Percentiles rank a stretch among this genome's conserved stretches.
These are phyloP conservation scores for Rhinocladiella similis DNA, from an alignment of 2,329 filamentous ascomycete species.

Conservation along the genomic window DNA sequence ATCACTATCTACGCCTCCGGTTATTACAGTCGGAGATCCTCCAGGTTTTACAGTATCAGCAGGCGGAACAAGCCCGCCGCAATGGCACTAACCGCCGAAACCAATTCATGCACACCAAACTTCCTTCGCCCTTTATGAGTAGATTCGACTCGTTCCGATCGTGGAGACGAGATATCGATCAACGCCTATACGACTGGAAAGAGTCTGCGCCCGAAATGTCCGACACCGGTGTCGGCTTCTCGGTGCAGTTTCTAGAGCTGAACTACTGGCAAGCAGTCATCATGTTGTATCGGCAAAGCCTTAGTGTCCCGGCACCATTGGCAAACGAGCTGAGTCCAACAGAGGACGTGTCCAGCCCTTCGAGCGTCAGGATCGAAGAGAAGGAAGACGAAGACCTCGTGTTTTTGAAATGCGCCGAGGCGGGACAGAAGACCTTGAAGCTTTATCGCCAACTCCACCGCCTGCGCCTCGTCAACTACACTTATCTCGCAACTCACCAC, in stretches of 20 bases:
- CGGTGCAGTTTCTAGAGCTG: constrained; percentile 83
- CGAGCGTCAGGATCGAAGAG: constrained; percentile 45
- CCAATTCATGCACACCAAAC: constrained; percentile 72
- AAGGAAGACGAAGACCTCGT: constrained; percentile 81
- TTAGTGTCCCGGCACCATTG: constrained; percentile 81
- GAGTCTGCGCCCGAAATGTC: constrained; percentile 72
- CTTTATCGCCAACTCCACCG: constrained; percentile 88
- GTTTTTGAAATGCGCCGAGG: constrained; percentile 92
- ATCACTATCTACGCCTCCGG: constrained; percentile 88
- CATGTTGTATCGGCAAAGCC: constrained; percentile 88
- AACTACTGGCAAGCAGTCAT: constrained; percentile 99
- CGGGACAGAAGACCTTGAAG: constrained; percentile 87
- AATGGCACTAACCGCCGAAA: constrained; percentile 65
- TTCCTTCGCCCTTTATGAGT: constrained; percentile 81
- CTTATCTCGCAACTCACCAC: constrained; percentile 91
- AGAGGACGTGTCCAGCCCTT: constrained; percentile 60
- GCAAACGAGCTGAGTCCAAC: constrained; percentile 70
- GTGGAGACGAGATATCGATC: constrained; percentile 87
- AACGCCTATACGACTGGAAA: constrained; percentile 82
- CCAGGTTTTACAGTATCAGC: constrained; percentile 89
- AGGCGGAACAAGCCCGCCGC: constrained; percentile 74
- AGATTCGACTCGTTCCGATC: constrained; percentile 82
- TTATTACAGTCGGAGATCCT: constrained; percentile 92
- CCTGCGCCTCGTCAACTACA: constrained; percentile 89
- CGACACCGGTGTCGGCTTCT: constrained; percentile 85